phyloP scores from a whole-genome alignment of 768 basidiomycete genomes.

The Rhodosporidiobolus sp. region DNA sequence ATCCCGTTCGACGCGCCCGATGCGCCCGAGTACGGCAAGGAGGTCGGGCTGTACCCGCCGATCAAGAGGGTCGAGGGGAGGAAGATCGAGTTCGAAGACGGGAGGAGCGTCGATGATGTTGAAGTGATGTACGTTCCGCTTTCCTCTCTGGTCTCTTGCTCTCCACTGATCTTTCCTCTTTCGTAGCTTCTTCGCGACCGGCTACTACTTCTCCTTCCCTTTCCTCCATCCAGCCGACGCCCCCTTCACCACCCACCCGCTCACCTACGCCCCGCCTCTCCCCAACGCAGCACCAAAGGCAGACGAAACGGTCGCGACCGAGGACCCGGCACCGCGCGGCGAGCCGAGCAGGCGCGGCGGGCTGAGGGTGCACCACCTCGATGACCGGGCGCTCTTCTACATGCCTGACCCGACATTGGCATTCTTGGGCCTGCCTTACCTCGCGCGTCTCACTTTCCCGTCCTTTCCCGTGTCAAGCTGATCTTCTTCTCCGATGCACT shows the following conservation, averaged over 20 bases:
- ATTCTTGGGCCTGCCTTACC: conserved; percentile 47
- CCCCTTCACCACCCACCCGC: conserved; percentile 44
- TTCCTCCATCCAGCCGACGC: conserved; percentile 45
- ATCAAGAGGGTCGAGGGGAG: conserved; percentile 15
- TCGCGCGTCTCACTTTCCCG: neutral
- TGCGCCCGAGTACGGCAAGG: conserved; percentile 46
- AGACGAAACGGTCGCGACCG: neutral
- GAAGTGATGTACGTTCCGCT: conserved; percentile 43
- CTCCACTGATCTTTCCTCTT: neutral
- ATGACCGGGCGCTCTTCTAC: conserved; percentile 49
- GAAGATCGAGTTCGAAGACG: conserved; percentile 46
- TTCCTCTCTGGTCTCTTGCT: neutral
- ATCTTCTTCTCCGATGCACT: too few relatives aligned
- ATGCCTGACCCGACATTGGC: conserved; percentile 47
- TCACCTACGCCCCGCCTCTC: conserved; percentile 22
- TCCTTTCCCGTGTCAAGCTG: too few relatives aligned
- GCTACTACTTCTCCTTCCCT: conserved; percentile 49
- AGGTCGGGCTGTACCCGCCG: conserved; percentile 36
- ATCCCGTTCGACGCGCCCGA: conserved; percentile 40
- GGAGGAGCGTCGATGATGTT: conserved; percentile 39
- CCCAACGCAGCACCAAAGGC: neutral
- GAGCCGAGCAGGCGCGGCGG: conserved; percentile 40
- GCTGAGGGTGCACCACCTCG: conserved; percentile 46
- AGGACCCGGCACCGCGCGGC: conserved; percentile 18
- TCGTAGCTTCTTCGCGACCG: conserved; percentile 49